These are phyloP conservation scores for Aspergillus transmontanensis DNA, from an alignment of 2,329 filamentous ascomycete species.

Conservation along the genomic window DNA sequence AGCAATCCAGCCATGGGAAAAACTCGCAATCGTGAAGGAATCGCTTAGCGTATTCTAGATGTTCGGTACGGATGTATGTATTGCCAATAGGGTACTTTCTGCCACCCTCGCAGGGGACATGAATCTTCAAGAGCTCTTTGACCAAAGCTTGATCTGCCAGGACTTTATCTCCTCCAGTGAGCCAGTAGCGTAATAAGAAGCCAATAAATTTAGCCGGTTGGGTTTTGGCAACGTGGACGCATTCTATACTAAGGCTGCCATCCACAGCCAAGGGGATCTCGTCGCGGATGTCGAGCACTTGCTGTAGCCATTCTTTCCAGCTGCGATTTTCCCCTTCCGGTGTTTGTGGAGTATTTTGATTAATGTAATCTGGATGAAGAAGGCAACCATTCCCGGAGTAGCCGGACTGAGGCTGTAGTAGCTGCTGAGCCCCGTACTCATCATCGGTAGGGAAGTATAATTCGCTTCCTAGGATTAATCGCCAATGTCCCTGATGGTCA, in stretches of 20 bases:
- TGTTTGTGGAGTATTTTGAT: slow-evolving; percentile 23
- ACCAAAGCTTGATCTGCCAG: neutral
- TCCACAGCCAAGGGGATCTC: neutral
- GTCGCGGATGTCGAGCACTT: slow-evolving; percentile 8
- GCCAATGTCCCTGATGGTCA: neutral
- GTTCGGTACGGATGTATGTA: slow-evolving; percentile 9
- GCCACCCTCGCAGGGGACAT: slow-evolving; percentile 14
- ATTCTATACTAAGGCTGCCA: slow-evolving; percentile 6
- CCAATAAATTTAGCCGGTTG: slow-evolving; percentile 10
- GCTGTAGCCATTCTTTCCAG: slow-evolving; percentile 11
- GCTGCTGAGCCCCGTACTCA: slow-evolving; percentile 7
- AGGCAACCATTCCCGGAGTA: neutral
- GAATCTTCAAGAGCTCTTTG: neutral
- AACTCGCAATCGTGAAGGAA: slow-evolving; percentile 8
- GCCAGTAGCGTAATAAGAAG: slow-evolving; percentile 10
- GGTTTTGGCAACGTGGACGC: slow-evolving; percentile 4
- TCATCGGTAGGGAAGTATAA: slow-evolving; percentile 11
- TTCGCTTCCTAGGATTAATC: neutral
- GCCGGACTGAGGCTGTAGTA: neutral
- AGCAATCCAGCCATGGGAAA: slow-evolving; percentile 13
- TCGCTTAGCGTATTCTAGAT: neutral
- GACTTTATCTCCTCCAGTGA: neutral
- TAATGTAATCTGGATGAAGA: slow-evolving; percentile 8
- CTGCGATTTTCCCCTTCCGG: slow-evolving; percentile 5
- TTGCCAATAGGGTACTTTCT: neutral